Conservation (phyloP, 805 yeast species). For the Yarrowia phangngaensis region DNA sequence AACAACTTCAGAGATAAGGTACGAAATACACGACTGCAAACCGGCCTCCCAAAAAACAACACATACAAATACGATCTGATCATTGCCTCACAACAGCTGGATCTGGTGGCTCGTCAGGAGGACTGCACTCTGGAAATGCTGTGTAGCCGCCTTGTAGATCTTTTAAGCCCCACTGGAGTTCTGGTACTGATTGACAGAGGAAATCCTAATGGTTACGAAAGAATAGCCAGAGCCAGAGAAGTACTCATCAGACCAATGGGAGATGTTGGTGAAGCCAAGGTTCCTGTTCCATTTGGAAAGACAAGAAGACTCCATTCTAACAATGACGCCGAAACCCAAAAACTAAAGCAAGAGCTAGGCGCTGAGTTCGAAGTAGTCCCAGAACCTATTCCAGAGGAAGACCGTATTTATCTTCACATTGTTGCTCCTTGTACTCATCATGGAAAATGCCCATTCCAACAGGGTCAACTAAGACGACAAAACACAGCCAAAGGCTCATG, state of each 20-base stretch:
- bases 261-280: slow-evolving; percentile 33
- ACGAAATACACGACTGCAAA: slow-evolving; percentile 32
- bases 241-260: slow-evolving; percentile 76
- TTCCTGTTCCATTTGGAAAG: slow-evolving; percentile 28
- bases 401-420: slow-evolving; percentile 55
- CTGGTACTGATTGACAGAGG: slow-evolving; percentile 83
- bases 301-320: slow-evolving; percentile 5
- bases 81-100: slow-evolving; percentile 74
- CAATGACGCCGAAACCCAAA: neutral
- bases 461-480: slow-evolving; percentile 53
- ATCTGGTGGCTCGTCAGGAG: slow-evolving; percentile 55
- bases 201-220: slow-evolving; percentile 82
- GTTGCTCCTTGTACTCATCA: slow-evolving; percentile 93
- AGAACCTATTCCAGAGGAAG: slow-evolving; percentile 24
- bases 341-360: slow-evolving; percentile 12
- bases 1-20: slow-evolving; percentile 5
- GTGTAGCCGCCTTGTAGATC: slow-evolving; percentile 53
- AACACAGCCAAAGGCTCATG: slow-evolving; percentile 62
- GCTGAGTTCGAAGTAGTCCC: slow-evolving; percentile 2
- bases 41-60: slow-evolving; percentile 3
- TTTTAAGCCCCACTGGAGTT: slow-evolving; percentile 74
- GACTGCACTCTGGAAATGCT: slow-evolving; percentile 72
- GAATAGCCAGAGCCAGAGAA: slow-evolving; percentile 85
- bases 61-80: slow-evolving; percentile 61
- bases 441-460: slow-evolving; percentile 78